Conservation (phyloP, 352 stramenopile species). For the Phytophthora ramorum region DNA sequence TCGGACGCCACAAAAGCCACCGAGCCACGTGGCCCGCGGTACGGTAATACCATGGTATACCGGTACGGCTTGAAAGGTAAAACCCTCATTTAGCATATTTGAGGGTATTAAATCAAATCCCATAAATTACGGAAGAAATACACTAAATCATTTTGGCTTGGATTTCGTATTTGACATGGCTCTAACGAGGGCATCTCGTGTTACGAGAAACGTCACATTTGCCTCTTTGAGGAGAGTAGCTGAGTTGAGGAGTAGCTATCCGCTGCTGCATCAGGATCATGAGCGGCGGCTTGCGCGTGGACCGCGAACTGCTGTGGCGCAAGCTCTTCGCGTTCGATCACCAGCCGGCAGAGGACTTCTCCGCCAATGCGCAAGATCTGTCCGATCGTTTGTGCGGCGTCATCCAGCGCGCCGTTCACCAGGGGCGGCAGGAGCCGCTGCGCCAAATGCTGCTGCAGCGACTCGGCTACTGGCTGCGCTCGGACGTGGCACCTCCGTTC, state of each 20-base stretch:
- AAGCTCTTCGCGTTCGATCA: conserved; percentile 76
- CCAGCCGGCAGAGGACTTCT: conserved; percentile 11
- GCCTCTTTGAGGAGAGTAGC: too few species aligned
- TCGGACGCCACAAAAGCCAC: neutral
- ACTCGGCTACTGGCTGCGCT: conserved; percentile 66
- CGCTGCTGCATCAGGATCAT: conserved; percentile 1
- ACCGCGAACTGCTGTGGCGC: conserved; percentile 67
- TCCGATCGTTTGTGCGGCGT: conserved; percentile 37
- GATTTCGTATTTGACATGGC: too few species aligned
- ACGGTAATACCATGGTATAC: neutral
- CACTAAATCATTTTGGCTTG: too few species aligned
- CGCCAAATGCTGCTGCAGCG: conserved; percentile 70
- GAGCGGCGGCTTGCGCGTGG: conserved; percentile 49
- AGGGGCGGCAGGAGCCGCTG: conserved; percentile 47
- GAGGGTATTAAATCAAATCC: too few species aligned
- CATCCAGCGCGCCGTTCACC: conserved; percentile 48
- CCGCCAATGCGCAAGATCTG: conserved; percentile 3
- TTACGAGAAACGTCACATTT: too few species aligned
- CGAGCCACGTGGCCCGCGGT: conserved; percentile 16
- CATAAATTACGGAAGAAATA: too few species aligned
- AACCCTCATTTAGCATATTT: too few species aligned
- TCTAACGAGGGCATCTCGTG: too few species aligned
- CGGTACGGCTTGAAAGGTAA: too few species aligned
- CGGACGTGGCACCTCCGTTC: conserved; percentile 68
- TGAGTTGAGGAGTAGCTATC: neutral